Evolutionary conservation across 306 rosid genomes (phyloP).

Genomic region (Glycine latifolia): DNA sequence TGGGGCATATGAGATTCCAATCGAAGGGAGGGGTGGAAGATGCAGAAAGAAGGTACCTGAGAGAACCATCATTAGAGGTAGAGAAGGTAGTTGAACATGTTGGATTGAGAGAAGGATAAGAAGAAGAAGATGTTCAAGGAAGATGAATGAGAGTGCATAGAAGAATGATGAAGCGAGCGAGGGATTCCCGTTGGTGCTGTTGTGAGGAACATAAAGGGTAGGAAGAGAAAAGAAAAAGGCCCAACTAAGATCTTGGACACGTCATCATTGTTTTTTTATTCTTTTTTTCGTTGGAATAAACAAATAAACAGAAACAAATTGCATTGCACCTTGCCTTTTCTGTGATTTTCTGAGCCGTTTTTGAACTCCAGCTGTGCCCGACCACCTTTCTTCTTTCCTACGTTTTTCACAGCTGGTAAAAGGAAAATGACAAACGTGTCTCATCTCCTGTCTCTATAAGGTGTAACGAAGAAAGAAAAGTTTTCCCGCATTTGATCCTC

Average conservation of each 20-base stretch:
- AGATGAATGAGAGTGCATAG: slow-evolving; percentile 38
- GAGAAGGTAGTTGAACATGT: neutral
- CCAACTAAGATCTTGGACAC: slow-evolving; percentile 55
- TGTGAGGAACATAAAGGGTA: slow-evolving; percentile 20
- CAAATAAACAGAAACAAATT: neutral
- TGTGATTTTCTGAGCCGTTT: slow-evolving; percentile 37
- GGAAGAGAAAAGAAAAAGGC: slow-evolving; percentile 33
- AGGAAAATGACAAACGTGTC: slow-evolving; percentile 11
- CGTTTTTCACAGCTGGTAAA: slow-evolving; percentile 25
- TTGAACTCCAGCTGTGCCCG: slow-evolving; percentile 38
- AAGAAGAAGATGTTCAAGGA: slow-evolving; percentile 43
- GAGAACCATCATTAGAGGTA: slow-evolving; percentile 25
- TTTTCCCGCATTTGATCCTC: too few species aligned
- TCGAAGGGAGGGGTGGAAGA: slow-evolving; percentile 1
- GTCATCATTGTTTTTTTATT: slow-evolving; percentile 46
- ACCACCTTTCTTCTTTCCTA: neutral
- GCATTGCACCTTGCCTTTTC: neutral
- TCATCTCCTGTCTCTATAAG: neutral
- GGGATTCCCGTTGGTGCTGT: slow-evolving; percentile 29
- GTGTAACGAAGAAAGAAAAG: too few species aligned
- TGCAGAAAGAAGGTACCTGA: slow-evolving; percentile 36
- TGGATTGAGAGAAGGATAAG: slow-evolving; percentile 55
- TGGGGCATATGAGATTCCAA: slow-evolving; percentile 45
- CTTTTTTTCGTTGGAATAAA: neutral
- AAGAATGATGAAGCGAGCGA: slow-evolving; percentile 27